Evolutionary conservation across 129 eudicot species (phyloP).

Genomic region (Tagetes patula): DNA sequence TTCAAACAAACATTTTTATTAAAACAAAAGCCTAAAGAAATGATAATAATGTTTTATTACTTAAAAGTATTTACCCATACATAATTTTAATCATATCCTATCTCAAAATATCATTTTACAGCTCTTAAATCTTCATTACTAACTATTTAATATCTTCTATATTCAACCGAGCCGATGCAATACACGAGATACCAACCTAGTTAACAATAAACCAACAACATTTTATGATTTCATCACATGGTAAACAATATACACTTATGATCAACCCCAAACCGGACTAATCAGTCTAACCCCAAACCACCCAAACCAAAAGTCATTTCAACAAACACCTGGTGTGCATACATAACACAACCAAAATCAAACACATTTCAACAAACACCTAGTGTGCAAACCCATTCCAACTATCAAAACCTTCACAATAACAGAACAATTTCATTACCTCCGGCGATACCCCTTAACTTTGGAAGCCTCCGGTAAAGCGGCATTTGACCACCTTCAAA

Average conservation of each 20-base stretch:
- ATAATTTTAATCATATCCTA: no score
- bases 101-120: no score
- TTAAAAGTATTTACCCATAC: no score
- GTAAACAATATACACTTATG: neutral
- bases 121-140: no score
- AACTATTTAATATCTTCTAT: no score
- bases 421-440: slow-evolving; percentile 40
- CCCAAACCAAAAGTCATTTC: slow-evolving; percentile 12
- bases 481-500: slow-evolving; percentile 98
- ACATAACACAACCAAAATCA: neutral
- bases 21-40: no score
- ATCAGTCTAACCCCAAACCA: neutral
- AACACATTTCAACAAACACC: neutral
- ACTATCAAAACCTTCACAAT: neutral
- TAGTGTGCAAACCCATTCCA: neutral
- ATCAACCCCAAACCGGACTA: neutral
- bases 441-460: slow-evolving; percentile 95
- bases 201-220: neutral
- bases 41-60: no score
- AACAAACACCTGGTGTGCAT: slow-evolving; percentile 29
- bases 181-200: no score
- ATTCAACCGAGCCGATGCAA: no score
- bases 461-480: slow-evolving; percentile 76
- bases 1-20: no score
- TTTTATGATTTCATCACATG: neutral